Evolutionary conservation across 2,329 filamentous ascomycete species (phyloP), one percentile per base, ranked within the genome.

Genomic region (Paracoccidioides lutzii): DNA sequence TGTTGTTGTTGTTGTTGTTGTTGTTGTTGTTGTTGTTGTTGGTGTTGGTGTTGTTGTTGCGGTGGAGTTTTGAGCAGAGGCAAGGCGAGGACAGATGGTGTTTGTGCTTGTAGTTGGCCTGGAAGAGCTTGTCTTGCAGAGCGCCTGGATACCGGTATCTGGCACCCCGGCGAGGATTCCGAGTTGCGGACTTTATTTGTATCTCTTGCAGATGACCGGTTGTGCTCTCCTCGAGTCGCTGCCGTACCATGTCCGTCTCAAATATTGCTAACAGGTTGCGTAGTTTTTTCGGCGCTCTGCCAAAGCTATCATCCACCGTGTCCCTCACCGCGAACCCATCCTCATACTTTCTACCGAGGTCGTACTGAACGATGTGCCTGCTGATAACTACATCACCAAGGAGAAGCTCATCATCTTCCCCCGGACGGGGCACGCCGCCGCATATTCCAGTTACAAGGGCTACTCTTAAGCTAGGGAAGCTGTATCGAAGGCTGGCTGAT

Each of bases 391-490:
- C 62, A 55, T 70, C 66, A 10, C 67, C 67, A 9, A 70, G 63
- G 43, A 46, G 43, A 46, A 46, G 15, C 9, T 46, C 43, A 15
- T 46, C 43, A 14, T 46, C 43, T 30, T 6, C 15, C 42, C 7
- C 15, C 10, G 64, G 59, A 67, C 33, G 48, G 1, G 69, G 70
- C 8, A 69, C 63, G 4, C 67, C 72, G 0, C 72, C 73, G 45
- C 73, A 75, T 4, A 75, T 65, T 0, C 73, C 74, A 4, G 69
- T 67, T 0, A 75, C 43, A 0, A 76, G 22, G 1, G 59, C 68
- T 0, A 75, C 57, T 41, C 61, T 65, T 3, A 75, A 55, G 3
- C 54, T 55, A 0, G 54, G 43, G 32, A 66, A 75, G 54, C 71
- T 74, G 1, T 59, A 60, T 0, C 66, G 64, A 10, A 75, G 56